Evolutionary conservation across 108 stramenopile species (phyloP), one percentile per base, ranked within the genome.

Genomic region (Cylindrotheca fusiformis): DNA sequence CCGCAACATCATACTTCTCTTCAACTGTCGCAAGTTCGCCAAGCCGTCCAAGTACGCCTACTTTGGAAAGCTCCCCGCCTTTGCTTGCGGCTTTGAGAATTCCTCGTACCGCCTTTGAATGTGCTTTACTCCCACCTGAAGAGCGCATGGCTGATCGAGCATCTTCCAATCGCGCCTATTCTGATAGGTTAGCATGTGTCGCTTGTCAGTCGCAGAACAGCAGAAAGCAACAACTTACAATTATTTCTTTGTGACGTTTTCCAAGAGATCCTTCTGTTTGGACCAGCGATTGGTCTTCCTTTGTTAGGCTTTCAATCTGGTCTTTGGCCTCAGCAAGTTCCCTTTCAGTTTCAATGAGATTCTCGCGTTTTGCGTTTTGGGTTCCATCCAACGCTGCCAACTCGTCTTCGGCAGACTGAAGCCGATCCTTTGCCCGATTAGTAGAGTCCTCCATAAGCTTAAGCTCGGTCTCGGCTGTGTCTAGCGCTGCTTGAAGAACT

Each of bases 1-100:
- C 91, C 44, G 98, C 98, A 47, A 96, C 95, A 70, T 99, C 99
- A 73, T 97, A 96, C 67, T 96, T 67, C 36, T 78, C 88, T 46
- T 71, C 69, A 60, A 99, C 93, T 22, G 90, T 72, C 19, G 94
- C 97, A 30, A 99, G 81, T 69, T 97, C 97, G 2, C 99, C 99
- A 6, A 99, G 93, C 55, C 99, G 93, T 18, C 99, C 99, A 52
- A 87, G 72, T 26, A 99, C 73, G 20, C 97, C 94, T 22, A 83
- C 86, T 20, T 85, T 81, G 3, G 80, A 63, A 3, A 99, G 86
- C 32, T 89, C 80, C 0, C 94, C 93, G 2, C 91, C 91, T 27
- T 83, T 83, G 57, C 72, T 74, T 5, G 93, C 75, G 41, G 95
- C 96, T 60, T 93, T 70, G 56, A 98, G 78, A 44, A 98, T 88